Evolutionary conservation across 768 basidiomycete genomes (phyloP), one percentile per base, ranked within the genome.

Genomic region (Lactarius hatsudake): DNA sequence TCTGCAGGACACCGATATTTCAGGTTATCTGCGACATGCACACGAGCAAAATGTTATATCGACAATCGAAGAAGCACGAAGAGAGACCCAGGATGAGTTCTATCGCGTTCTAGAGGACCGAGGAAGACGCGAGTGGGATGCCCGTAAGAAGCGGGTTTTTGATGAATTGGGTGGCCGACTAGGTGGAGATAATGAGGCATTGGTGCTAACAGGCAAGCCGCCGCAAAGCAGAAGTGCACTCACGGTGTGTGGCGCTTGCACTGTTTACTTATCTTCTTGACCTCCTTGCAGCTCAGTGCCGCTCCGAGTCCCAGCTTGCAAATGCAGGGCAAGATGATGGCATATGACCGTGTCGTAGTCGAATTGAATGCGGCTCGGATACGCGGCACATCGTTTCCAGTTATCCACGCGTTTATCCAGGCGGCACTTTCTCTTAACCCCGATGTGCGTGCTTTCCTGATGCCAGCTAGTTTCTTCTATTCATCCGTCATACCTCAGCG

Each of bases 281-380:
- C 60, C n/a, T 53, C 51, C 53, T 63, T 65, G 20, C 59, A 83
- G 79, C 74, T 82, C 54, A 79, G 79, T 63, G 77, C 80, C 1
- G 79, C 82, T 1, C 86, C 89, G 1, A 86, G 82, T 66, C 77
- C 88, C 26, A 86, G 83, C 17, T 76, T 91, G 48, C 90, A 93
- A 74, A 91, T 91, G 89, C 94, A 96, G 76, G 87, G 84, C 77
- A 93, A 92, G 78, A 95, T 98, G 95, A 93, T 98, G 90, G 88
- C 87, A 15, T 99, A 98, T 75, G 92, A 96, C 79, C 86, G 87
- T 58, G 88, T 91, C 38, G 80, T 98, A 53, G 80, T 84, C 8
- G 87, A 92, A 28, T 79, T 98, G 60, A 95, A 97, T 78, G 77
- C 81, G 45, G 85, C 91, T 0, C 81, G 94, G 53, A 78, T 89